phyloP scores from a whole-genome alignment of 176 grass and related monocot genomes.

The Zizania latifolia region DNA sequence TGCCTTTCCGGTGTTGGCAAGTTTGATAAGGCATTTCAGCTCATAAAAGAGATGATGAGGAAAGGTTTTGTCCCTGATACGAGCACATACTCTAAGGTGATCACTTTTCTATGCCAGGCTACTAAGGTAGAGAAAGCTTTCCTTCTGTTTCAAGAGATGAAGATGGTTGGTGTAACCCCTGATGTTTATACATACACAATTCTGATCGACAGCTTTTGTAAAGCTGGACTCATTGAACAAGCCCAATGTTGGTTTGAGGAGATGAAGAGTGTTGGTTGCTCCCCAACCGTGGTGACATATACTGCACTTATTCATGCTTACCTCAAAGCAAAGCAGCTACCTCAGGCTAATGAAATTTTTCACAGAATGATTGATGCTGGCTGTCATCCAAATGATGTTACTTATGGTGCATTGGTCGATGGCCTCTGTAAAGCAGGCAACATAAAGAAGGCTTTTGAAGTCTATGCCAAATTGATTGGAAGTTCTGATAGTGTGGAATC shows the following conservation, averaged over 20 bases:
- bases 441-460: slow-evolving; percentile 60
- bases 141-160: slow-evolving; percentile 96
- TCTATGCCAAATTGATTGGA: slow-evolving; percentile 69
- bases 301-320: slow-evolving; percentile 94
- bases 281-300: slow-evolving; percentile 83
- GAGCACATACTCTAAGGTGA: slow-evolving; percentile 75
- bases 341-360: slow-evolving; percentile 67
- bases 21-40: slow-evolving; percentile 86
- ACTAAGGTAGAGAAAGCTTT: slow-evolving; percentile 70
- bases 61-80: slow-evolving; percentile 90
- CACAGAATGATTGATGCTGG: slow-evolving; percentile 64
- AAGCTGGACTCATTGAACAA: slow-evolving; percentile 76
- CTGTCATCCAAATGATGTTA: slow-evolving; percentile 72
- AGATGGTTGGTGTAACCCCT: slow-evolving; percentile 51
- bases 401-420: slow-evolving; percentile 87
- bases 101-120: slow-evolving; percentile 67
- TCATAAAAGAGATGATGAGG: slow-evolving; percentile 83
- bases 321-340: slow-evolving; percentile 68
- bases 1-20: slow-evolving; percentile 72
- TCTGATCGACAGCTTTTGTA: slow-evolving; percentile 95
- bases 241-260: slow-evolving; percentile 69
- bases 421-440: slow-evolving; percentile 86
- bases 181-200: slow-evolving; percentile 97
- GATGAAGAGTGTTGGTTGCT: slow-evolving; percentile 62
- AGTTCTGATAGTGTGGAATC: slow-evolving; percentile 43